Evolutionary conservation across 2,329 filamentous ascomycete species (phyloP), one percentile per base, ranked within the genome.

Genomic region (Trichoderma brevicompactum): DNA sequence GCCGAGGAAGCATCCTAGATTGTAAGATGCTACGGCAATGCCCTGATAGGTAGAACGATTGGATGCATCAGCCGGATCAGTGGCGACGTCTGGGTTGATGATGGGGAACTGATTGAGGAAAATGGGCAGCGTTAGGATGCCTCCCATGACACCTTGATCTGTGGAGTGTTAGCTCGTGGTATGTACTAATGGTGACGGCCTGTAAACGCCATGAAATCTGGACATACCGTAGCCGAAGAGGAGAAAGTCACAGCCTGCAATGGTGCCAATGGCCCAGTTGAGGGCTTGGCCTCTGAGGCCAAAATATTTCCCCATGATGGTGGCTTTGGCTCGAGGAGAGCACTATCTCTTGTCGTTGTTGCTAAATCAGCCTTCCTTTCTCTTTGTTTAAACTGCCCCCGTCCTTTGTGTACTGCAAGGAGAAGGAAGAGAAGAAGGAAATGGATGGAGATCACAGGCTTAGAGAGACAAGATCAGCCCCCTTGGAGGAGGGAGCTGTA

Each of bases 111-210:
- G 86, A 1, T 72, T 66, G 17, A 88, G 79, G 73, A 89, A 89
- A 69, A 85, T 78, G 34, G 79, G 77, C 9, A 94, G 83, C 3
- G 89, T 92, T 65, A 94, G 79, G 68, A 94, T 87, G 65, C 88
- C 88, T 52, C 89, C 90, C 83, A 91, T 92, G 9, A 92, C 89
- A 73, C 90, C 88, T 76, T 91, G 89, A 75, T 92, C 90, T 88
- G 83, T 12, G n/a, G 19, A n/a, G 9, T 58, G 43, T 63, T 36
- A 54, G 50, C 13, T 7, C 17, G 23, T 10, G 19, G 1, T 9
- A 41, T 0, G 7, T 28, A 28, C 23, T 7, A 12, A 43, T 23
- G 28, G 23, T 48, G 9, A 43, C 7, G 5, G 34, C 17, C n/a
- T 36, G 6, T 17, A 6, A n/a, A 40, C 15, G 1, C 17, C 28